Evolutionary conservation across 441 rosid species (phyloP).

Genomic region (Erysimum pusillum): DNA sequence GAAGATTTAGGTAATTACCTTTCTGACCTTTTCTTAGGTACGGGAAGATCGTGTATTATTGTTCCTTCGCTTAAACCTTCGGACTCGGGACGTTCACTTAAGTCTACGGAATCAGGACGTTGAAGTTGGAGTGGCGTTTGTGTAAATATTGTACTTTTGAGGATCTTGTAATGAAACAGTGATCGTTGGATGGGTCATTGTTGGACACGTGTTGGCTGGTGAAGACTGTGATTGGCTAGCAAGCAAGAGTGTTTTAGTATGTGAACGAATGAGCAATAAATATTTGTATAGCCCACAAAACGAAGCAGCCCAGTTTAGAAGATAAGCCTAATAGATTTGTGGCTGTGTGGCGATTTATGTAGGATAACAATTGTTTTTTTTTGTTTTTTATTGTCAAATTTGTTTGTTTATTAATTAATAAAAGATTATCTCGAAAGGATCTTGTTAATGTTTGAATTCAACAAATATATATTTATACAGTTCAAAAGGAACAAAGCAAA

Average conservation of each 20-base stretch:
- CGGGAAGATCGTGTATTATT: conserved; percentile 39
- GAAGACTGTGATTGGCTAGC: conserved; percentile 16
- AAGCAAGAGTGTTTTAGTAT: not conserved
- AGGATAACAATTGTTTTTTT: not conserved
- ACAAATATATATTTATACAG: too few species aligned
- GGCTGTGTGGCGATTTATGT: not conserved
- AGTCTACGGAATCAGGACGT: conserved; percentile 28
- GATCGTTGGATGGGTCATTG: conserved; percentile 7
- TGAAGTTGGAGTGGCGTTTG: conserved; percentile 23
- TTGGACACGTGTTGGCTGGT: conserved; percentile 12
- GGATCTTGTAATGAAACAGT: conserved; percentile 6
- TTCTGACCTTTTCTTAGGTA: conserved; percentile 61
- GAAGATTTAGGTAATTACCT: conserved; percentile 71
- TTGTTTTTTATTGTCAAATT: not conserved
- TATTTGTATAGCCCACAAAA: conserved; percentile 17
- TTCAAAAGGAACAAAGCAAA: too few species aligned
- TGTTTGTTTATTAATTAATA: not conserved
- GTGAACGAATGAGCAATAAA: not conserved
- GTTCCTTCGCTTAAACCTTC: conserved; percentile 26
- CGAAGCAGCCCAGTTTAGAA: conserved; percentile 1
- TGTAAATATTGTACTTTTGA: conserved; percentile 17
- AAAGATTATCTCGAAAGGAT: not conserved
- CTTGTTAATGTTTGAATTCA: too few species aligned
- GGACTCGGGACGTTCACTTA: conserved; percentile 19
- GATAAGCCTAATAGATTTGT: not conserved